A percentile compares a stretch with the other conserved stretches of the same genome.
Conservation (phyloP, 129 eudicot genomes). For the Sambucus nigra region DNA sequence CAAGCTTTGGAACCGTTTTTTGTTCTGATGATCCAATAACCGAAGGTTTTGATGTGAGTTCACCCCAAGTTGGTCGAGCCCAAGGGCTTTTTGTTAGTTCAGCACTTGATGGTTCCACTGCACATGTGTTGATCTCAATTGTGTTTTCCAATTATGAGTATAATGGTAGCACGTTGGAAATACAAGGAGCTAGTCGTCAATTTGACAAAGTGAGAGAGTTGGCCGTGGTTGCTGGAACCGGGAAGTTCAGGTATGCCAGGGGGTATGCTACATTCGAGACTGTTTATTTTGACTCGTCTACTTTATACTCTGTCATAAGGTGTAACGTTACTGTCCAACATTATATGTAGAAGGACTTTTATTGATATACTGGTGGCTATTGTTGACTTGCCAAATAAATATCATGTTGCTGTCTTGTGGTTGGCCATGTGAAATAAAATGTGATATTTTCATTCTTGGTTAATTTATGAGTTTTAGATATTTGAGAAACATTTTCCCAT, state of each 20-base stretch:
- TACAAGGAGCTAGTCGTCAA: slow-evolving; percentile 24
- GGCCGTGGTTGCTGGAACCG: slow-evolving; percentile 38
- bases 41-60: not conserved
- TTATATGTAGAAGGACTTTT: too few relatives aligned
- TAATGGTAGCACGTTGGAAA: slow-evolving; percentile 29
- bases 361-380: too few relatives aligned
- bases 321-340: not conserved
- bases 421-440: too few relatives aligned
- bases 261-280: slow-evolving; percentile 27
- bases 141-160: slow-evolving; percentile 18
- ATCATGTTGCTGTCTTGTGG: too few relatives aligned
- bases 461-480: too few relatives aligned
- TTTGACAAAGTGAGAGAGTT: slow-evolving; percentile 27
- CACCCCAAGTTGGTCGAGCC: slow-evolving; percentile 7
- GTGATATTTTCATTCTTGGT: too few relatives aligned
- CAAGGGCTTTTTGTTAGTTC: slow-evolving; percentile 15
- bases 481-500: too few relatives aligned
- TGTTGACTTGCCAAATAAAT: too few relatives aligned
- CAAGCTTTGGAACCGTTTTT: slow-evolving; percentile 17
- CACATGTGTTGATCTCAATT: slow-evolving; percentile 13
- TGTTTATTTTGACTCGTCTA: not conserved
- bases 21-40: slow-evolving; percentile 10
- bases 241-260: slow-evolving; percentile 24
- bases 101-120: slow-evolving; percentile 13
- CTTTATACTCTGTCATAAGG: not conserved